Conservation (phyloP, 1,284 basidiomycete species). For the Marasmius oreades region DNA sequence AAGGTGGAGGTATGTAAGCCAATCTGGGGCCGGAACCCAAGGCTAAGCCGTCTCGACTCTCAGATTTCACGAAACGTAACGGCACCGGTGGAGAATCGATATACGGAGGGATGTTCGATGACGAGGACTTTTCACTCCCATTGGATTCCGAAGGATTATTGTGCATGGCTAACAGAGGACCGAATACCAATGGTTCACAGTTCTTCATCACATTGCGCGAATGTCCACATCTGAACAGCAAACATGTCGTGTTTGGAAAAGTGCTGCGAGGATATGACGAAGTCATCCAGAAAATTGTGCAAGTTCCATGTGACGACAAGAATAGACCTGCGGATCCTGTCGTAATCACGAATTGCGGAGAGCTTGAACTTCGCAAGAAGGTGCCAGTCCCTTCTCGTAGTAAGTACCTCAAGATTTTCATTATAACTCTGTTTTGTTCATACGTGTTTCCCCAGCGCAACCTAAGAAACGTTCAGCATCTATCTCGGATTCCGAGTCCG, state of each 20-base stretch:
- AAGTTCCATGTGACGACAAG: constrained; percentile 63
- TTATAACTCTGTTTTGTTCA: constrained; percentile 3
- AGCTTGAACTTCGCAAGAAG: constrained; percentile 69
- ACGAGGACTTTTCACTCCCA: constrained; percentile 69
- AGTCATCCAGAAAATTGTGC: constrained; percentile 50
- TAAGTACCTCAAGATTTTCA: not conserved
- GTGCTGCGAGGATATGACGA: constrained; percentile 63
- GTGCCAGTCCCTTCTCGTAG: constrained; percentile 17
- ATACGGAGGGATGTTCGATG: constrained; percentile 70
- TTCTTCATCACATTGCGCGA: constrained; percentile 77
- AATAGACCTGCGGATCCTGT: constrained; percentile 70
- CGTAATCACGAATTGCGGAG: constrained; percentile 78
- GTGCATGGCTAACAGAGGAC: constrained; percentile 83
- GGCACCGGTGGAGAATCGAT: constrained; percentile 84
- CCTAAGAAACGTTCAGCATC: constrained; percentile 10
- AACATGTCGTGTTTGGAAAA: constrained; percentile 77
- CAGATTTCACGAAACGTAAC: constrained; percentile 75
- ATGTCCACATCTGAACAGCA: constrained; percentile 39
- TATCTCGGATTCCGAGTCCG: constrained; percentile 4
- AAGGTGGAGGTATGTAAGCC: constrained; percentile 60
- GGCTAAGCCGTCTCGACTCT: constrained; percentile 1
- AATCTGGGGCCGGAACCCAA: not conserved
- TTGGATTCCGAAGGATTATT: constrained; percentile 71
- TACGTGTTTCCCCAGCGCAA: constrained; percentile 13
- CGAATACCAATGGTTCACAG: constrained; percentile 78